phyloP scores from a whole-genome alignment of 805 yeast genomes.

The Ogataea pilisensis region DNA sequence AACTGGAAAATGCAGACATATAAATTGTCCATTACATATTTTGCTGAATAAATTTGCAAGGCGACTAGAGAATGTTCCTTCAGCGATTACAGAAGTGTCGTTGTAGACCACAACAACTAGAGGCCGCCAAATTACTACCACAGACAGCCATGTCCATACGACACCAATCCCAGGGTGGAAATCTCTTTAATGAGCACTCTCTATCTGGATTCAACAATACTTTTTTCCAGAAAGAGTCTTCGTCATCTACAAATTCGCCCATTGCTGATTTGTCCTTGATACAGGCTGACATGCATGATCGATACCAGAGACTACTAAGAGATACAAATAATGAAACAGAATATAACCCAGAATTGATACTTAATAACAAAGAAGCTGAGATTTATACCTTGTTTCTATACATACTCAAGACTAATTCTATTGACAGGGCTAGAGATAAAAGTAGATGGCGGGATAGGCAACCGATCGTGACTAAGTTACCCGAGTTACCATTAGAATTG shows the following conservation, averaged over 20 bases:
- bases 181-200: too few species aligned
- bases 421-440: constrained; percentile 1
- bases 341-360: not conserved
- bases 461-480: constrained; percentile 3
- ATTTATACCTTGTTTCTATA: constrained; percentile 4
- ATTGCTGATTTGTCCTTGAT: not conserved
- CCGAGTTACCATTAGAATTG: constrained; percentile 6
- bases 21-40: too few species aligned
- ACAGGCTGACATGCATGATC: not conserved
- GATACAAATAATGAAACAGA: too few species aligned
- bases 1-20: too few species aligned
- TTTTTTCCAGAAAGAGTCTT: not conserved
- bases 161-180: too few species aligned
- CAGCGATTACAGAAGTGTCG: too few species aligned
- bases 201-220: too few species aligned
- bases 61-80: too few species aligned
- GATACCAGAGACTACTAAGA: not conserved
- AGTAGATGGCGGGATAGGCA: constrained; percentile 4
- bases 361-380: constrained; percentile 5
- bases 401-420: constrained; percentile 3
- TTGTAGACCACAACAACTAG: too few species aligned
- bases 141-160: too few species aligned
- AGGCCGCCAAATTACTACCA: too few species aligned
- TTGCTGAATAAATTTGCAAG: too few species aligned
- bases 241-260: not conserved